Conservation (phyloP, 2,329 filamentous ascomycete species). For the Fusarium keratoplasticum region DNA sequence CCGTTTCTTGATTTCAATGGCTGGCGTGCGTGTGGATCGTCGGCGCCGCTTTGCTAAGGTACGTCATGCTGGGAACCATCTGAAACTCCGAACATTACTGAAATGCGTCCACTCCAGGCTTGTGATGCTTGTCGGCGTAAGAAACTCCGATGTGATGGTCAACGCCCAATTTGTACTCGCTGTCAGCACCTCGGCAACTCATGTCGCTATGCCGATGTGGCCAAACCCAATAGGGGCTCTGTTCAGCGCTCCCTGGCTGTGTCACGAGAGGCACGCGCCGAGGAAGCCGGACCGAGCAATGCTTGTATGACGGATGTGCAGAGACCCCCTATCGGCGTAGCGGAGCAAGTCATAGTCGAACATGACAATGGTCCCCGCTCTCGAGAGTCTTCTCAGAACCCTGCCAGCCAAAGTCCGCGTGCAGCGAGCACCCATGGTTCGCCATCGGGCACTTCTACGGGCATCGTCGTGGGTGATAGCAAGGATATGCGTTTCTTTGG, state of each 20-base stretch:
- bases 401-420: neutral
- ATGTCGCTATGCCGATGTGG: neutral
- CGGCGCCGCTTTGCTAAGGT: conserved; percentile 2
- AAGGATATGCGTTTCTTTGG: neutral
- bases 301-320: neutral
- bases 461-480: neutral
- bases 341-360: neutral
- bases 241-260: neutral
- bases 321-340: neutral
- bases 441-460: neutral
- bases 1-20: neutral
- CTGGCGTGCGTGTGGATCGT: neutral
- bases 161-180: neutral
- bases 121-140: neutral
- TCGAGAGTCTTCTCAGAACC: neutral
- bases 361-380: neutral
- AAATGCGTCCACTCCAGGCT: neutral
- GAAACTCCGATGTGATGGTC: neutral
- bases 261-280: neutral
- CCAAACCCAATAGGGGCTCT: neutral
- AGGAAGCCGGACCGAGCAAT: neutral
- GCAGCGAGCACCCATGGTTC: neutral
- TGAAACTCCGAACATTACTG: neutral
- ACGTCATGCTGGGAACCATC: neutral
- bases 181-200: neutral